Percentiles rank a stretch among this genome's conserved stretches.
These are phyloP conservation scores for Scolecobasidium constrictum DNA, from an alignment of 2,329 filamentous ascomycete species.

Conservation along the genomic window DNA sequence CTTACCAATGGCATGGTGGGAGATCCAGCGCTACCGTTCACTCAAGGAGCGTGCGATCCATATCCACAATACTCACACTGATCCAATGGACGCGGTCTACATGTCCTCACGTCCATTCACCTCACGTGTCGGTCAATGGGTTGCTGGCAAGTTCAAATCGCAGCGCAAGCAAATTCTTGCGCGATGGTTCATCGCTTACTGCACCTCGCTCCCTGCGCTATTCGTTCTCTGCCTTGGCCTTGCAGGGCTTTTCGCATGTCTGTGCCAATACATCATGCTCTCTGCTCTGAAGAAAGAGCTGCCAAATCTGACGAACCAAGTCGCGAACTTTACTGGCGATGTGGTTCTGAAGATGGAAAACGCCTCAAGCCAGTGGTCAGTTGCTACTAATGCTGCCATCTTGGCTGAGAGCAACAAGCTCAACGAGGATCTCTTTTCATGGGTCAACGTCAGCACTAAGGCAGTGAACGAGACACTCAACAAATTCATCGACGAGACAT, in stretches of 20 bases:
- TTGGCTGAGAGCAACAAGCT: constrained; percentile 54
- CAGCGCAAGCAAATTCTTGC: constrained; percentile 58
- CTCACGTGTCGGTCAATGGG: constrained; percentile 57
- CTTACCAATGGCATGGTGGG: constrained; percentile 67
- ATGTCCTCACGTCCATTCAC: constrained; percentile 74
- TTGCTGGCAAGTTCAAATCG: constrained; percentile 54
- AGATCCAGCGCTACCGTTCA: constrained; percentile 64
- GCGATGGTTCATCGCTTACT: constrained; percentile 78
- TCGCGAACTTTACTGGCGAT: constrained; percentile 68
- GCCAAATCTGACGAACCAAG: constrained; percentile 61
- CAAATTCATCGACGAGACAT: constrained; percentile 68
- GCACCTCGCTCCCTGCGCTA: constrained; percentile 74
- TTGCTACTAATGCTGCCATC: constrained; percentile 64
- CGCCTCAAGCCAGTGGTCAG: constrained; percentile 66
- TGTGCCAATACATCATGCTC: constrained; percentile 75
- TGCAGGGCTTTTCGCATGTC: constrained; percentile 70
- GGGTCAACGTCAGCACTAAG: constrained; percentile 72
- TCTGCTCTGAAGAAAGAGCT: constrained; percentile 62
- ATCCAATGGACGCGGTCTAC: constrained; percentile 82
- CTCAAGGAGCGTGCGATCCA: constrained; percentile 61
- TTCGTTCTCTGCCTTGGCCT: constrained; percentile 75
- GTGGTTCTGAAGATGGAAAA: constrained; percentile 63
- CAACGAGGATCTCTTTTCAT: constrained; percentile 76
- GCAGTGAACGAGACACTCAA: constrained; percentile 82
- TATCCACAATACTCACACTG: constrained; percentile 54